These are phyloP conservation scores for Aureobasidium sp. DNA, from an alignment of 2,329 filamentous ascomycete genomes.

Conservation along the genomic window DNA sequence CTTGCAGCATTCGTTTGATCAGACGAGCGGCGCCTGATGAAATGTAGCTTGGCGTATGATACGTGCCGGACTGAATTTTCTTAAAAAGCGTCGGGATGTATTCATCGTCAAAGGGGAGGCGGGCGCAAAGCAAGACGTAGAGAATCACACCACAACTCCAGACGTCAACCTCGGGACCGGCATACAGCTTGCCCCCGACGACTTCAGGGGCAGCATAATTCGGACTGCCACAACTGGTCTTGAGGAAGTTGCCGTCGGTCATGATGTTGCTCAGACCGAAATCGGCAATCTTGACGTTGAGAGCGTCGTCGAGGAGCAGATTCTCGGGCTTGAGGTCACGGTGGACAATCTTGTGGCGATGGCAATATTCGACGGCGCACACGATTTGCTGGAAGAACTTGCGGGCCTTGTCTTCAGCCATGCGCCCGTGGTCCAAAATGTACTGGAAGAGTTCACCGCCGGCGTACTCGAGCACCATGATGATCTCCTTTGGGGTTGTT, in stretches of 20 bases:
- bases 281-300: conserved; percentile 98
- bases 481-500: conserved; percentile 86
- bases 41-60: conserved; percentile 86
- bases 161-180: conserved; percentile 93
- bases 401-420: conserved; percentile 85
- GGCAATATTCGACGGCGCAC: conserved; percentile 96
- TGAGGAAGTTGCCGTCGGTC: conserved; percentile 98
- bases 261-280: conserved; percentile 99
- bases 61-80: conserved; percentile 92
- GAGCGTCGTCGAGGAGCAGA: conserved; percentile 81
- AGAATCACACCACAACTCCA: conserved; percentile 75
- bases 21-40: conserved; percentile 70
- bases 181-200: conserved; percentile 94
- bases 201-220: conserved; percentile 98
- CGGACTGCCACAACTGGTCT: conserved; percentile 94
- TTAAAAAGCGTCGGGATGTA: conserved; percentile 96
- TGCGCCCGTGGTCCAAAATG: conserved; percentile 86
- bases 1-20: conserved; percentile 89
- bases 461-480: conserved; percentile 98
- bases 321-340: conserved; percentile 97
- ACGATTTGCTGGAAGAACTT: conserved; percentile 99
- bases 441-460: conserved; percentile 97
- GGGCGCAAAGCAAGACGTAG: conserved; percentile 55
- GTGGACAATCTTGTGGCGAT: conserved; percentile 97
- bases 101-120: conserved; percentile 92